phyloP scores from a whole-genome alignment of 805 yeast species.

The Candida arabinofermentans region DNA sequence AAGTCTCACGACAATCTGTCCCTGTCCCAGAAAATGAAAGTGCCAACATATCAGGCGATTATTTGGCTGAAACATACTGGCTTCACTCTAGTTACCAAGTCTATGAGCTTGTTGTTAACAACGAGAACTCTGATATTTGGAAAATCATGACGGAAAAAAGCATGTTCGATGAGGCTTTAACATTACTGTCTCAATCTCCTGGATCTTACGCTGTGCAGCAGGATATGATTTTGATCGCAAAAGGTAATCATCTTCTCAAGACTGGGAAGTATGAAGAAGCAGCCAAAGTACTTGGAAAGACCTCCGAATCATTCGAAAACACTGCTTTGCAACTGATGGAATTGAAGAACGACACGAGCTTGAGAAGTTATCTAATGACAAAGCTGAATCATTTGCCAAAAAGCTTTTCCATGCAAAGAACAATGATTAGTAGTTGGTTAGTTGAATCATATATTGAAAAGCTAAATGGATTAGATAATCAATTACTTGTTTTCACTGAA shows the following conservation, averaged over 20 bases:
- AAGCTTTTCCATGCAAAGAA: conserved; percentile 38
- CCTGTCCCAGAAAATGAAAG: conserved; percentile 32
- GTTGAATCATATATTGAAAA: conserved; percentile 52
- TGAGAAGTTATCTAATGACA: conserved; percentile 41
- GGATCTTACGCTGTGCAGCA: conserved; percentile 35
- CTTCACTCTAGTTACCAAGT: conserved; percentile 55
- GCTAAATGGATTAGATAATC: conserved; percentile 39
- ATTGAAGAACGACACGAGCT: conserved; percentile 35
- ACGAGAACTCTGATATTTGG: conserved; percentile 79
- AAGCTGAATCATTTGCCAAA: conserved; percentile 36
- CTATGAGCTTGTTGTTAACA: conserved; percentile 65
- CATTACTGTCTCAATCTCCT: conserved; percentile 28
- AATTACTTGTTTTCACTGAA: conserved; percentile 3
- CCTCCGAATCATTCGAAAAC: conserved; percentile 65
- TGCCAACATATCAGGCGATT: conserved; percentile 49
- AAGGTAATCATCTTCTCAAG: conserved; percentile 48
- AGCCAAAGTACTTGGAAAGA: conserved; percentile 57
- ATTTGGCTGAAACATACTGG: conserved; percentile 65
- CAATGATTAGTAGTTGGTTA: conserved; percentile 61
- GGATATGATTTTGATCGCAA: conserved; percentile 47
- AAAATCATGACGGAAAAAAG: conserved; percentile 46
- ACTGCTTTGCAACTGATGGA: conserved; percentile 57
- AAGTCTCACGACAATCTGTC: conserved; percentile 36
- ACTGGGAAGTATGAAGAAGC: conserved; percentile 32
- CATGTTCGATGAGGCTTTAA: conserved; percentile 64